phyloP scores from a whole-genome alignment of 2,329 filamentous ascomycete genomes.

The Ophiocordyceps camponoti-leonardi region DNA sequence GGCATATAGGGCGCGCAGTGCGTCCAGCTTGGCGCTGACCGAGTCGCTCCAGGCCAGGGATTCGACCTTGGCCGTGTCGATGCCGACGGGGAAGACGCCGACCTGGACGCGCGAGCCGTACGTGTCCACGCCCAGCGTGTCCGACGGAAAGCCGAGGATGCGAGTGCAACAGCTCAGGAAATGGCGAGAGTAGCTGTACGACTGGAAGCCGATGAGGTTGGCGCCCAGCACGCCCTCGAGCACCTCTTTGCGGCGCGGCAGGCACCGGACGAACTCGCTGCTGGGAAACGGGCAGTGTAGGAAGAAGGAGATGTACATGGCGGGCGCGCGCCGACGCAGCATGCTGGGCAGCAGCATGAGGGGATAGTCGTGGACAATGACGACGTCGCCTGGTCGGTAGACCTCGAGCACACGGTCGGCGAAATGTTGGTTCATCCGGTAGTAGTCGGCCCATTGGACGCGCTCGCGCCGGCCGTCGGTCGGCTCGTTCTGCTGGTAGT shows the following conservation, averaged over 20 bases:
- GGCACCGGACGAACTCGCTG: slow-evolving; percentile 83
- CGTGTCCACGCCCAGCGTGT: slow-evolving; percentile 68
- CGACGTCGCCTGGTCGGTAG: slow-evolving; percentile 84
- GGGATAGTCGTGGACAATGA: slow-evolving; percentile 90
- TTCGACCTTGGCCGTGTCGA: slow-evolving; percentile 70
- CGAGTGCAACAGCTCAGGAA: slow-evolving; percentile 89
- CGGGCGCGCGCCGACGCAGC: slow-evolving; percentile 68
- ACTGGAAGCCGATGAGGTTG: slow-evolving; percentile 91
- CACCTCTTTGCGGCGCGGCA: slow-evolving; percentile 77
- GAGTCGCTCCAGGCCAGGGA: slow-evolving; percentile 54
- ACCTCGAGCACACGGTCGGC: slow-evolving; percentile 74
- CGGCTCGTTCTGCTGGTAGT: slow-evolving; percentile 90
- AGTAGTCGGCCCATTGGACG: slow-evolving; percentile 81
- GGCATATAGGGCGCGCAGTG: slow-evolving; percentile 60
- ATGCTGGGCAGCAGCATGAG: slow-evolving; percentile 79
- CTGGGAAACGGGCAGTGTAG: slow-evolving; percentile 89
- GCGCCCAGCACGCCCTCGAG: slow-evolving; percentile 78
- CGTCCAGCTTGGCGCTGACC: slow-evolving; percentile 54
- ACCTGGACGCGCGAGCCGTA: slow-evolving; percentile 81
- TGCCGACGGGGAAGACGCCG: slow-evolving; percentile 87
- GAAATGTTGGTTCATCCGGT: slow-evolving; percentile 82
- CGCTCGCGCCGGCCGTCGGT: slow-evolving; percentile 70
- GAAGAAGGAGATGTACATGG: slow-evolving; percentile 90
- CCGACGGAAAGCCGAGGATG: slow-evolving; percentile 78
- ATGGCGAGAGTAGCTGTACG: slow-evolving; percentile 85